Conservation (phyloP, 129 eudicot species). For the Flaveria ramosissima region DNA sequence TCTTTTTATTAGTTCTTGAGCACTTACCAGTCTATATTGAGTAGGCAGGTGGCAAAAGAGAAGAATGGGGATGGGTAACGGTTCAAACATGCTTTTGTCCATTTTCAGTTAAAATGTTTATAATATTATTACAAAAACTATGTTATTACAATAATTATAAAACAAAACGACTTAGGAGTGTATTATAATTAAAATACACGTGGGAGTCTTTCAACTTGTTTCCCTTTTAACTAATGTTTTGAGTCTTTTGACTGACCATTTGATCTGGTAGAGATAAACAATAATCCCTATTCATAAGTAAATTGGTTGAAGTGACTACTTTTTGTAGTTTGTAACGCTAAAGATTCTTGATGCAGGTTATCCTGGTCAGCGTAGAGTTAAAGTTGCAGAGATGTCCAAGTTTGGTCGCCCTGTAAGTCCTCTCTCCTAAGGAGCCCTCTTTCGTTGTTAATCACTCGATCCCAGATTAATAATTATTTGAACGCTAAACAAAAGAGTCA, state of each 20-base stretch:
- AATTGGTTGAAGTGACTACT: neutral
- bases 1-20: neutral
- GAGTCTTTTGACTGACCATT: neutral
- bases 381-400: conserved; percentile 71
- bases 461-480: neutral
- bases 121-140: neutral
- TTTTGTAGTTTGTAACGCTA: neutral
- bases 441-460: conserved; percentile 11
- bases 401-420: conserved; percentile 74
- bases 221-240: neutral
- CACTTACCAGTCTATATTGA: conserved; percentile 6
- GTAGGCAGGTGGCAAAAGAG: neutral
- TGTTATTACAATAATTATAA: neutral
- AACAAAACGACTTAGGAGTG: neutral
- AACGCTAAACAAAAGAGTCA: neutral
- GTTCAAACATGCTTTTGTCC: neutral
- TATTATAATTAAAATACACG: neutral
- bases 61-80: neutral
- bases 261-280: neutral
- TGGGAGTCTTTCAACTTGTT: neutral
- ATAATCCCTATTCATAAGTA: neutral
- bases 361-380: conserved; percentile 71
- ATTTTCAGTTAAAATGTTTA: neutral
- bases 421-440: neutral
- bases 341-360: conserved; percentile 48